Evolutionary conservation across 2,329 filamentous ascomycete genomes (phyloP).

Genomic region (Cordyceps fumosorosea): DNA sequence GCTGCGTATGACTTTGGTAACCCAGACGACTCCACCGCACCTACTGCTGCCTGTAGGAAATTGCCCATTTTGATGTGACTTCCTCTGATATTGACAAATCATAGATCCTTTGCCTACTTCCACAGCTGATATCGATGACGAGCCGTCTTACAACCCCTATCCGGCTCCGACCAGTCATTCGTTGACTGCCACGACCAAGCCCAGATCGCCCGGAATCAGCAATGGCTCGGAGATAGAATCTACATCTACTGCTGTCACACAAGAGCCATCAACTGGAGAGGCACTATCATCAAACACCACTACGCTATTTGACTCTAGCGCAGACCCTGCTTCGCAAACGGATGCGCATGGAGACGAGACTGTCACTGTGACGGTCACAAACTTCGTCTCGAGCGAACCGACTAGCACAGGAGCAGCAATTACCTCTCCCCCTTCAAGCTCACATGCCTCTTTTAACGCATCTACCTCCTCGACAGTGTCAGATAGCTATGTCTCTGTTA

Average conservation of each 20-base stretch:
- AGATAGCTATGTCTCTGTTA: not conserved
- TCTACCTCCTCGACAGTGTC: not conserved
- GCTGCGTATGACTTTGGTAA: slow-evolving; percentile 3
- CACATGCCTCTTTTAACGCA: not conserved
- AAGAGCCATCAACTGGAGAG: not conserved
- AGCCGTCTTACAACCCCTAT: not conserved
- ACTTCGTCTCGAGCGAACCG: not conserved
- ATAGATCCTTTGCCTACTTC: not conserved
- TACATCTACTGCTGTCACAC: not conserved
- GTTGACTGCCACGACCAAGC: not conserved
- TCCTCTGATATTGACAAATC: not conserved
- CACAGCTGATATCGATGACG: not conserved
- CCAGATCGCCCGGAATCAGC: not conserved
- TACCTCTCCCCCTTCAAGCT: not conserved
- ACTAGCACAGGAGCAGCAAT: not conserved
- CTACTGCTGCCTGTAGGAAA: not conserved
- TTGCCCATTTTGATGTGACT: too few species aligned
- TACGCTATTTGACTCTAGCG: not conserved
- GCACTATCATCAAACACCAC: not conserved
- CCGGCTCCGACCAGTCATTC: not conserved
- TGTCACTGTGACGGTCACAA: slow-evolving; percentile 8
- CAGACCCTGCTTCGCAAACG: not conserved
- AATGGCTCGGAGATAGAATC: slow-evolving; percentile 3
- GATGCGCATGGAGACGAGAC: not conserved
- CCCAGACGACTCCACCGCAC: not conserved